phyloP scores from a whole-genome alignment of 116 monocot genomes.

The Phalaenopsis hybrid region DNA sequence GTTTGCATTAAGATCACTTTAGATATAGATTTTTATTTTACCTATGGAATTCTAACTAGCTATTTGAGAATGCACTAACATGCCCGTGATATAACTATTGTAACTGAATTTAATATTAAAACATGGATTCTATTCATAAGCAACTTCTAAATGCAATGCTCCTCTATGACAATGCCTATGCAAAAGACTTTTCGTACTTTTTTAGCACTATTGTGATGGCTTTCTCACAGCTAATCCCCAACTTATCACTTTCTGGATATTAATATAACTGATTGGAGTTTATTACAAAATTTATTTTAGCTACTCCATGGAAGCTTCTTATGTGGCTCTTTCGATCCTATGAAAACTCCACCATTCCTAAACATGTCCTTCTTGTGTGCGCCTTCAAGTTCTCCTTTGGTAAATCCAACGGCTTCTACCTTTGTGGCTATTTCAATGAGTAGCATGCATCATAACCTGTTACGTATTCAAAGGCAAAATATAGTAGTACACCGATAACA shows the following conservation, averaged over 20 bases:
- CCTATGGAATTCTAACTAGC: not conserved
- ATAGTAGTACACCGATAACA: not conserved
- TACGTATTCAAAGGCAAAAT: not conserved
- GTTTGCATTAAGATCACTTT: not conserved
- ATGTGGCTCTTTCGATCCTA: not conserved
- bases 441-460: not conserved
- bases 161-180: not conserved
- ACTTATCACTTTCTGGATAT: not conserved
- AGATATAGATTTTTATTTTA: not conserved
- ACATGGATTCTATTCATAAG: not conserved
- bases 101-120: not conserved
- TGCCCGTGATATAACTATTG: not conserved
- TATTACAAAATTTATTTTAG: too few species aligned
- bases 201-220: not conserved
- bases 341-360: not conserved
- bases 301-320: not conserved
- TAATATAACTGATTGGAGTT: not conserved
- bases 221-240: not conserved
- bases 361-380: not conserved
- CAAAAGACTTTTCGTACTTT: not conserved
- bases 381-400: not conserved
- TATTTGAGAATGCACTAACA: not conserved
- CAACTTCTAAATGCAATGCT: not conserved
- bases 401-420: not conserved
- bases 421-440: not conserved